phyloP scores from a whole-genome alignment of 2,329 filamentous ascomycete genomes.

The Trichoderma koningii region DNA sequence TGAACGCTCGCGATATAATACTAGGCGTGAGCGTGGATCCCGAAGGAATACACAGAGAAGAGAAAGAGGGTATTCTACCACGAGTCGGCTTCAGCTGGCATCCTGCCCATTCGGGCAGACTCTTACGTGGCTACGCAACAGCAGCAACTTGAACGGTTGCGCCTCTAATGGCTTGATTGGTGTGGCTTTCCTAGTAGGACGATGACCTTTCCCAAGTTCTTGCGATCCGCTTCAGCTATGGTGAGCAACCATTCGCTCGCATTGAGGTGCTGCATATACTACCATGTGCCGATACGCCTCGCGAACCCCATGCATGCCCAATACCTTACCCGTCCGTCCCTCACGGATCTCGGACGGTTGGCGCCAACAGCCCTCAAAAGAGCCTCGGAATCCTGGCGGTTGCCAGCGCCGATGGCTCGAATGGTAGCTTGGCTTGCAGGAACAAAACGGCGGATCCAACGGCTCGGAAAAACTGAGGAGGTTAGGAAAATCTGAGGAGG shows the following conservation, averaged over 20 bases:
- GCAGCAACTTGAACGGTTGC: too few relatives aligned
- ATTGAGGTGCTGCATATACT: not conserved
- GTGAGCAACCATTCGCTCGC: not conserved
- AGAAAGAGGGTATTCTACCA: not conserved
- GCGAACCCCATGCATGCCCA: not conserved
- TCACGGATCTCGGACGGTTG: not conserved
- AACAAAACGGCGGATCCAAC: not conserved
- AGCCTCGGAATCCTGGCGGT: not conserved
- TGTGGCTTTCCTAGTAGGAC: not conserved
- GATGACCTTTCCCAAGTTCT: conserved; percentile 1
- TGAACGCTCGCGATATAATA: too few relatives aligned
- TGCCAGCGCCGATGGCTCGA: not conserved
- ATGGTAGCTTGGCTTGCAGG: not conserved
- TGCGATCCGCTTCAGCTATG: not conserved
- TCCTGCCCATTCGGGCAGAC: too few relatives aligned
- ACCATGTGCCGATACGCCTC: not conserved
- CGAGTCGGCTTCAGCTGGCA: not conserved
- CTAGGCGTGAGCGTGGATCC: too few relatives aligned
- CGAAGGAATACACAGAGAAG: too few relatives aligned
- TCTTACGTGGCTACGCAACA: too few relatives aligned
- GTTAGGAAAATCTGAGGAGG: not conserved
- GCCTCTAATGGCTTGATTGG: not conserved
- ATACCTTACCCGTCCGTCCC: not conserved
- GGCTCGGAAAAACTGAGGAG: not conserved
- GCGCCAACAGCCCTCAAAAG: not conserved